Conservation (phyloP, 1,284 basidiomycete genomes). For the Agroathelia rolfsii region DNA sequence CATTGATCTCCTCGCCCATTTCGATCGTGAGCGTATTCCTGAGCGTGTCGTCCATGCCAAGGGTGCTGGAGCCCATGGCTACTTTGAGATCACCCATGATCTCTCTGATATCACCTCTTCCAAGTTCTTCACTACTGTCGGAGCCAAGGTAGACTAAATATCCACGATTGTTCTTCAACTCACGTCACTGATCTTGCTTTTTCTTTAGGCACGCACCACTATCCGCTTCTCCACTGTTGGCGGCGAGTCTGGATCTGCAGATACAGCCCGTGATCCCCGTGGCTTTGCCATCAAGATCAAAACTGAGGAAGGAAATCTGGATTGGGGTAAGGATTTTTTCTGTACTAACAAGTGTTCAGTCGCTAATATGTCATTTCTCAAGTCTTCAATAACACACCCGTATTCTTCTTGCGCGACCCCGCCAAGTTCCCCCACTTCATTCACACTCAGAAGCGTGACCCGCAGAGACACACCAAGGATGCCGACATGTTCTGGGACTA, state of each 20-base stretch:
- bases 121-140: slow-evolving; percentile 59
- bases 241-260: slow-evolving; percentile 81
- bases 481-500: slow-evolving; percentile 85
- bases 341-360: no score
- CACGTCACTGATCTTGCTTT: no score
- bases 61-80: slow-evolving; percentile 86
- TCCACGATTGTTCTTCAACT: no score
- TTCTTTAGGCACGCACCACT: slow-evolving; percentile 59
- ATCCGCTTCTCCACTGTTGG: slow-evolving; percentile 84
- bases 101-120: slow-evolving; percentile 75
- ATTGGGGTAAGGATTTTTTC: no score
- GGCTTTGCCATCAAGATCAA: slow-evolving; percentile 89
- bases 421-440: slow-evolving; percentile 90
- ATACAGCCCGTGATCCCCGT: slow-evolving; percentile 87
- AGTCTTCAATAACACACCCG: slow-evolving; percentile 89
- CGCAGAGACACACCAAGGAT: slow-evolving; percentile 82
- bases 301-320: slow-evolving; percentile 84
- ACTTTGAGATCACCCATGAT: slow-evolving; percentile 80
- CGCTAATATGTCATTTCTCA: no score
- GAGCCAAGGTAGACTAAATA: slow-evolving; percentile 67
- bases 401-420: slow-evolving; percentile 82
- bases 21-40: slow-evolving; percentile 90
- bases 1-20: slow-evolving; percentile 84
- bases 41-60: slow-evolving; percentile 90
- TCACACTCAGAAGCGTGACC: slow-evolving; percentile 90